phyloP scores from a whole-genome alignment of 371 early-diverging fungal genomes.

The Mortierella sp. region DNA sequence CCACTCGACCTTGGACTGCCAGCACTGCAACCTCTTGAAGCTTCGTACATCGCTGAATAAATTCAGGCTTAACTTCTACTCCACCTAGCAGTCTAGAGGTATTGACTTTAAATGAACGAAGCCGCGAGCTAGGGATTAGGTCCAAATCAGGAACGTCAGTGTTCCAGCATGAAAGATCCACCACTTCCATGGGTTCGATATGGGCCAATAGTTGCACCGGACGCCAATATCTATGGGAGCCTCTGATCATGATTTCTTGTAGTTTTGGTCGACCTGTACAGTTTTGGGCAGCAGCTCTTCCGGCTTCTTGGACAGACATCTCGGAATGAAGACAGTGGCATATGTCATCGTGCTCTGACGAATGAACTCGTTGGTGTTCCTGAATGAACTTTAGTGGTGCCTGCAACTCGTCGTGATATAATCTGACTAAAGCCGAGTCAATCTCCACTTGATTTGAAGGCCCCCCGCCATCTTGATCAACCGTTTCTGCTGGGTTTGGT shows the following conservation, averaged over 20 bases:
- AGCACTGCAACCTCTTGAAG: constrained; percentile 35
- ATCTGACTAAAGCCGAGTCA: too few species aligned
- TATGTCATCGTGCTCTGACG: not conserved
- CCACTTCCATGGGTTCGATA: constrained; percentile 25
- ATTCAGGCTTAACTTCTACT: constrained; percentile 6
- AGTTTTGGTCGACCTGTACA: not conserved
- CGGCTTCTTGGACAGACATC: too few species aligned
- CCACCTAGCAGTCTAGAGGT: constrained; percentile 13
- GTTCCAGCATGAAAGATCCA: constrained; percentile 45
- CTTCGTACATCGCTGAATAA: constrained; percentile 9
- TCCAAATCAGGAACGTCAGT: constrained; percentile 17
- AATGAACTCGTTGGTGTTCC: constrained; percentile 26
- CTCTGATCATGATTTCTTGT: constrained; percentile 29
- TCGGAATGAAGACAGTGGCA: too few species aligned
- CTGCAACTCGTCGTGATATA: constrained; percentile 1
- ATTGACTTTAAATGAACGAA: constrained; percentile 19
- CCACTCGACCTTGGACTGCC: not conserved
- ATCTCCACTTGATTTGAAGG: too few species aligned
- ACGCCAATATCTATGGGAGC: constrained; percentile 14
- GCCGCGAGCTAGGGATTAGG: constrained; percentile 17
- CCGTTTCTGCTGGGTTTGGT: too few species aligned
- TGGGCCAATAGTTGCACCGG: constrained; percentile 14
- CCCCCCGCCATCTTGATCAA: too few species aligned
- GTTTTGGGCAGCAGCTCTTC: too few species aligned
- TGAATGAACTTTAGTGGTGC: constrained; percentile 29